These are phyloP conservation scores for Phytopythium kandeliae DNA, from an alignment of 352 stramenopile species.

Conservation along the genomic window DNA sequence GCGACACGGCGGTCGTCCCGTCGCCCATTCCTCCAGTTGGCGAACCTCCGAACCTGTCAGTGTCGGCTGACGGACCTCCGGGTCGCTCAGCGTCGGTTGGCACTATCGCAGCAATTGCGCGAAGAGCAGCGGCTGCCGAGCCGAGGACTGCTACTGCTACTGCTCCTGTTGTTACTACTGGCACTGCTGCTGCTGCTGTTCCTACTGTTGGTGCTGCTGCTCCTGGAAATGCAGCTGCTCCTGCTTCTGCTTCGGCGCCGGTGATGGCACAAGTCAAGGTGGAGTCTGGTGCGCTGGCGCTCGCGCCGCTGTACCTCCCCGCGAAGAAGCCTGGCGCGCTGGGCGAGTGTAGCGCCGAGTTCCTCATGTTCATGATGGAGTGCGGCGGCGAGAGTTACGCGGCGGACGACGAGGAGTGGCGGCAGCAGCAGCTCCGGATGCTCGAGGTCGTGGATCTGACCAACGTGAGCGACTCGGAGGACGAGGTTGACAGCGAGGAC, in stretches of 20 bases:
- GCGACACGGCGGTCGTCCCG: not conserved
- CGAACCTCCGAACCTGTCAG: not conserved
- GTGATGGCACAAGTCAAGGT: slow-evolving; percentile 5
- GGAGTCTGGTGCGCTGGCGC: not conserved
- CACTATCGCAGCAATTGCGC: too few relatives aligned
- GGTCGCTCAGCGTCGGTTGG: too few relatives aligned
- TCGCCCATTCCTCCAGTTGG: not conserved
- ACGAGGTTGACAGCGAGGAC: slow-evolving; percentile 34
- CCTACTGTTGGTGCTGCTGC: too few relatives aligned
- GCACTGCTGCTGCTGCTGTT: too few relatives aligned
- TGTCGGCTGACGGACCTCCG: not conserved
- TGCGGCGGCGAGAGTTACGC: slow-evolving; percentile 30
- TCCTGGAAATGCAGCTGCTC: too few relatives aligned
- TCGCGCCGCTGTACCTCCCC: not conserved
- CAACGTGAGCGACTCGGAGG: slow-evolving; percentile 45
- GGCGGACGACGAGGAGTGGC: slow-evolving; percentile 32
- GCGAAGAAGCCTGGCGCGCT: slow-evolving; percentile 14
- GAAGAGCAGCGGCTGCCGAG: too few relatives aligned
- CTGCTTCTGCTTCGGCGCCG: not conserved
- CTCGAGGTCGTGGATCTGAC: slow-evolving; percentile 61
- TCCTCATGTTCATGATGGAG: slow-evolving; percentile 44
- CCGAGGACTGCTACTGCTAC: not conserved
- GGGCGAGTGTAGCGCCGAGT: slow-evolving; percentile 33
- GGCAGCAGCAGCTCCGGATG: slow-evolving; percentile 28
- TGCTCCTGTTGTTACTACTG: too few relatives aligned